Evolutionary conservation across 495 filamentous ascomycete species (phyloP).

Genomic region (Penicillium goetzii): DNA sequence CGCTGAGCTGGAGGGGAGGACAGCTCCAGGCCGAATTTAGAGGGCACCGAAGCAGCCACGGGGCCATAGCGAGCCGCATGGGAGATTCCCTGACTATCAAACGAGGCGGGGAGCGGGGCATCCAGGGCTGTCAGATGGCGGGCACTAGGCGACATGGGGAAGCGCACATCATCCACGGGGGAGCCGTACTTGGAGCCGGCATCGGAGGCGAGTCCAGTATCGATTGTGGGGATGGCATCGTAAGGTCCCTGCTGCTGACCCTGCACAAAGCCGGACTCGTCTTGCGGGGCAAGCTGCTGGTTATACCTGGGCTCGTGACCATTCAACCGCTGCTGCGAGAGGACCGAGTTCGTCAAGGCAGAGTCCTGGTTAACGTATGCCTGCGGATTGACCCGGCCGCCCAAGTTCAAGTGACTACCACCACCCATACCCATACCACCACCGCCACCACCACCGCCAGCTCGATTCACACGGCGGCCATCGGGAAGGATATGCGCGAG

Average conservation of each 20-base stretch:
- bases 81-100: conserved; percentile 95
- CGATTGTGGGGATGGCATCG: conserved; percentile 72
- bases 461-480: conserved; percentile 81
- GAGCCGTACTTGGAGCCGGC: conserved; percentile 83
- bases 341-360: conserved; percentile 80
- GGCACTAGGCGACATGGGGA: conserved; percentile 70
- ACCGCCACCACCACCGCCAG: conserved; percentile 31
- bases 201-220: conserved; percentile 77
- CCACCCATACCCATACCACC: conserved; percentile 44
- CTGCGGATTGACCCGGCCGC: conserved; percentile 73
- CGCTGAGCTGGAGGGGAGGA: conserved; percentile 68
- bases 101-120: conserved; percentile 91
- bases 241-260: conserved; percentile 46
- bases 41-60: conserved; percentile 89
- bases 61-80: conserved; percentile 87
- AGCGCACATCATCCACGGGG: conserved; percentile 74
- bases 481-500: conserved; percentile 94
- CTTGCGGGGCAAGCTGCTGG: conserved; percentile 42
- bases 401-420: conserved; percentile 65
- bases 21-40: conserved; percentile 83
- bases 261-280: conserved; percentile 51
- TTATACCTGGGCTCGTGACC: conserved; percentile 49
- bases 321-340: conserved; percentile 68
- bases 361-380: conserved; percentile 68
- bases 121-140: conserved; percentile 81